Conservation (phyloP, 2,329 filamentous ascomycete species). For the Scedosporium dehoogii region DNA sequence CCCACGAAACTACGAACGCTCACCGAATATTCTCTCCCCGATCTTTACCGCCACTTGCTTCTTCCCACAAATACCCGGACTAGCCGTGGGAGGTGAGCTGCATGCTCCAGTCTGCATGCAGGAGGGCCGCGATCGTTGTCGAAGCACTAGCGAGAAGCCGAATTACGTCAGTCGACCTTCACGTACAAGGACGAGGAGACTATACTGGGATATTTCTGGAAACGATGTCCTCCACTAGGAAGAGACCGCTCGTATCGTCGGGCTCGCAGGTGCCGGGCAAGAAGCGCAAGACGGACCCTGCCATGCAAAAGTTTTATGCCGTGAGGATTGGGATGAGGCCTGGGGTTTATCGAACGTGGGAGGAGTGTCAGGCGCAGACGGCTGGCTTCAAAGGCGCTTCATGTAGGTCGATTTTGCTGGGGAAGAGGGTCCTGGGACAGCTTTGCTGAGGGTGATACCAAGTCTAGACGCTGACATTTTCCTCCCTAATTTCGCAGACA, state of each 20-base stretch:
- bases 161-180: neutral
- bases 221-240: constrained; percentile 1
- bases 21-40: neutral
- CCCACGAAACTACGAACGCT: no score
- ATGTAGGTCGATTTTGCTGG: constrained; percentile 41
- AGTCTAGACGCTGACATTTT: constrained; percentile 9
- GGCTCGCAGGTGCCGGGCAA: constrained; percentile 15
- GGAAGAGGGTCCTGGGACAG: neutral
- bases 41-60: neutral
- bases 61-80: neutral
- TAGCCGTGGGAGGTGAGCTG: neutral
- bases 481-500: constrained; percentile 42
- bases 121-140: neutral
- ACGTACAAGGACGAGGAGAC: neutral
- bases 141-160: neutral
- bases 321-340: constrained; percentile 46
- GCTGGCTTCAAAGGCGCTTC: constrained; percentile 52
- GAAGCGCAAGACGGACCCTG: constrained; percentile 38
- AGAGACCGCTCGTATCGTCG: neutral
- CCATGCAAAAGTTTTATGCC: constrained; percentile 50
- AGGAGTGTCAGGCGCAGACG: constrained; percentile 52
- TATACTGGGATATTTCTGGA: neutral
- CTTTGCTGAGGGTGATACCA: neutral
- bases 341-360: constrained; percentile 53
- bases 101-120: neutral